Conservation (phyloP, 2,329 filamentous ascomycete species). For the Thielaviopsis musarum region DNA sequence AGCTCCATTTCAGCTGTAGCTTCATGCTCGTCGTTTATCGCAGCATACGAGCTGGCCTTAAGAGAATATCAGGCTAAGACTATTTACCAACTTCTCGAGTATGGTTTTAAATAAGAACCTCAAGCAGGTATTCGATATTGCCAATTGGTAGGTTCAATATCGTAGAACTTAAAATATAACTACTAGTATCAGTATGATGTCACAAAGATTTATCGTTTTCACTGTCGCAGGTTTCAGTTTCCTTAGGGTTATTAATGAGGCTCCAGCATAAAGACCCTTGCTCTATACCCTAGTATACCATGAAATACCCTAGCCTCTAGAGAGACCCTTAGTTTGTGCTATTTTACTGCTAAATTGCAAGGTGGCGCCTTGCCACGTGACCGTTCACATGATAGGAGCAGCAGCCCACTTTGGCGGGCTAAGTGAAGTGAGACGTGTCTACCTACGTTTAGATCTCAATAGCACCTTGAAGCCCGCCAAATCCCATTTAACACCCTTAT, state of each 20-base stretch:
- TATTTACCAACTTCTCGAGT: too few relatives aligned
- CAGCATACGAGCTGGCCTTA: not conserved
- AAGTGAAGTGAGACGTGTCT: constrained; percentile 11
- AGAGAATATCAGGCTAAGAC: not conserved
- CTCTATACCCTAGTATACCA: not conserved
- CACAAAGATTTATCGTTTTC: too few relatives aligned
- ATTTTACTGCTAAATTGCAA: not conserved
- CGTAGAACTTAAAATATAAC: too few relatives aligned
- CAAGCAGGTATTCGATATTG: too few relatives aligned
- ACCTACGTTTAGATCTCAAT: constrained; percentile 9
- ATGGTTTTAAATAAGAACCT: too few relatives aligned
- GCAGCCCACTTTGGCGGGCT: not conserved
- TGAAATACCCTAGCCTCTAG: not conserved
- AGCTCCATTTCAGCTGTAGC: not conserved
- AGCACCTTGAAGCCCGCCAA: constrained; percentile 5
- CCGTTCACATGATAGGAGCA: not conserved
- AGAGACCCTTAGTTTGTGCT: too few relatives aligned
- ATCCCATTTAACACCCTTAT: not conserved
- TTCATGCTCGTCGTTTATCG: not conserved
- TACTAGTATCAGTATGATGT: too few relatives aligned
- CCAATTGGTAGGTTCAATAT: too few relatives aligned
- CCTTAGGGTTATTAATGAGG: too few relatives aligned
- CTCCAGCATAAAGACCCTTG: too few relatives aligned
- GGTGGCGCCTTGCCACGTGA: not conserved
- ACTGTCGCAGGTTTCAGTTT: too few relatives aligned